These are phyloP conservation scores for Globisporangium parvum DNA, from an alignment of 352 stramenopile genomes.

Conservation along the genomic window DNA sequence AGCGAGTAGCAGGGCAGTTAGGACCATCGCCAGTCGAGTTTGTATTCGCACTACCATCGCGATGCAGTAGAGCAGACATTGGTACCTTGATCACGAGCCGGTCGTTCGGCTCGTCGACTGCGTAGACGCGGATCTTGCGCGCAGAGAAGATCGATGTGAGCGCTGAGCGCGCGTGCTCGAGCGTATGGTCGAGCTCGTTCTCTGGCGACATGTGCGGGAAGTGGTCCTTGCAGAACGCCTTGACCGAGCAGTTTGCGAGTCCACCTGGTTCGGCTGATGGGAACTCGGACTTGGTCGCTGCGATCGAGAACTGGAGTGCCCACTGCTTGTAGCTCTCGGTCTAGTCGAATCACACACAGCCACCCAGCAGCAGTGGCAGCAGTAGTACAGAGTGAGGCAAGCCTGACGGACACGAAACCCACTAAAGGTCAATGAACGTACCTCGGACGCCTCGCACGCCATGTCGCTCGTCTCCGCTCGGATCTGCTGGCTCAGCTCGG, in stretches of 20 bases:
- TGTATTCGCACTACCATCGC: too few relatives aligned
- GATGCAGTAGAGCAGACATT: not conserved
- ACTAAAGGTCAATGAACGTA: not conserved
- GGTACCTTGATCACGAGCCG: slow-evolving; percentile 58
- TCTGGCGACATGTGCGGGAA: slow-evolving; percentile 71
- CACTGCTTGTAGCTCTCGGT: slow-evolving; percentile 74
- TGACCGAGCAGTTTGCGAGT: slow-evolving; percentile 52
- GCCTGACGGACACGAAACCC: not conserved
- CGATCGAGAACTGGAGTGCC: slow-evolving; percentile 55
- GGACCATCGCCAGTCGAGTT: too few relatives aligned
- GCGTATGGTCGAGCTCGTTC: slow-evolving; percentile 70
- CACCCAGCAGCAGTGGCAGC: not conserved
- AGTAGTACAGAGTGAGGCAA: not conserved
- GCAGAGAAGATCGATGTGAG: slow-evolving; percentile 54
- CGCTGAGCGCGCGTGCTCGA: slow-evolving; percentile 59
- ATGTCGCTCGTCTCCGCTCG: slow-evolving; percentile 34
- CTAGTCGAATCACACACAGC: slow-evolving; percentile 10
- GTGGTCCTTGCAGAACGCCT: slow-evolving; percentile 71
- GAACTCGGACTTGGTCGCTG: slow-evolving; percentile 31
- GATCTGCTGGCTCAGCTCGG: slow-evolving; percentile 26
- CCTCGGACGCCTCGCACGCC: slow-evolving; percentile 31
- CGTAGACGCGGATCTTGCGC: slow-evolving; percentile 55
- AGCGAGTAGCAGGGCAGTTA: too few relatives aligned
- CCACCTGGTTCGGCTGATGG: slow-evolving; percentile 28
- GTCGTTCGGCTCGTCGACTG: slow-evolving; percentile 30